A percentile compares a stretch with the other conserved stretches of the same genome.
phyloP scores from a whole-genome alignment of 1,139 yeast species.

The Geotrichum klebahnii region DNA sequence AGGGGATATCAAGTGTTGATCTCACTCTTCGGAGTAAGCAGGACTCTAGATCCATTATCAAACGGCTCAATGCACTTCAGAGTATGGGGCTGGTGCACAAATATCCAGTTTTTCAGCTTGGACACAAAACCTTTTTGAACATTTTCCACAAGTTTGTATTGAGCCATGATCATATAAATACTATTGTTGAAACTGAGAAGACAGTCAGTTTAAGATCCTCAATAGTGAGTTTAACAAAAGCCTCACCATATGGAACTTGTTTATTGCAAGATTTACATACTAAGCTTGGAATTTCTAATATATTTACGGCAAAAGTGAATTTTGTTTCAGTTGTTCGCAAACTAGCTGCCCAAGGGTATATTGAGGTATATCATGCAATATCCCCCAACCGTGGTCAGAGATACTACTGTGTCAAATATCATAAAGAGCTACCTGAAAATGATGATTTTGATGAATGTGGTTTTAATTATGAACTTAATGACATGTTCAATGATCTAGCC shows the following conservation, averaged over 20 bases:
- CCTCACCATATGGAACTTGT: not conserved
- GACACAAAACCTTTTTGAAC: not conserved
- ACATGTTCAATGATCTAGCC: not conserved
- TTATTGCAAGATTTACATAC: conserved; percentile 4
- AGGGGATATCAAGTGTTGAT: conserved; percentile 13
- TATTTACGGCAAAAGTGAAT: conserved; percentile 4
- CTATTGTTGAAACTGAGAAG: not conserved
- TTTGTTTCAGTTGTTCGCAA: conserved; percentile 8
- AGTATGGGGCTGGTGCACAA: conserved; percentile 8
- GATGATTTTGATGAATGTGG: not conserved
- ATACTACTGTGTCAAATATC: conserved; percentile 6
- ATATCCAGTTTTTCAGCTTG: conserved; percentile 1
- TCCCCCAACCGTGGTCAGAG: not conserved
- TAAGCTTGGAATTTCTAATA: conserved; percentile 6
- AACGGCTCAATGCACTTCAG: conserved; percentile 15
- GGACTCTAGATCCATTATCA: conserved; percentile 2
- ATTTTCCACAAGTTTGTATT: conserved; percentile 1
- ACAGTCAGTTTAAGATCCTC: not conserved
- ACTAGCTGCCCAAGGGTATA: not conserved
- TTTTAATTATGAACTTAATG: conserved; percentile 4
- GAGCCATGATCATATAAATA: not conserved
- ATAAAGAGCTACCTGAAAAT: not conserved
- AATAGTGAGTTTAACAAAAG: conserved; percentile 2
- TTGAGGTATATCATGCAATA: not conserved
- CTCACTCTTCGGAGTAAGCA: not conserved